Evolutionary conservation across 2,329 filamentous ascomycete genomes (phyloP).

Genomic region (Penicillium sp.): DNA sequence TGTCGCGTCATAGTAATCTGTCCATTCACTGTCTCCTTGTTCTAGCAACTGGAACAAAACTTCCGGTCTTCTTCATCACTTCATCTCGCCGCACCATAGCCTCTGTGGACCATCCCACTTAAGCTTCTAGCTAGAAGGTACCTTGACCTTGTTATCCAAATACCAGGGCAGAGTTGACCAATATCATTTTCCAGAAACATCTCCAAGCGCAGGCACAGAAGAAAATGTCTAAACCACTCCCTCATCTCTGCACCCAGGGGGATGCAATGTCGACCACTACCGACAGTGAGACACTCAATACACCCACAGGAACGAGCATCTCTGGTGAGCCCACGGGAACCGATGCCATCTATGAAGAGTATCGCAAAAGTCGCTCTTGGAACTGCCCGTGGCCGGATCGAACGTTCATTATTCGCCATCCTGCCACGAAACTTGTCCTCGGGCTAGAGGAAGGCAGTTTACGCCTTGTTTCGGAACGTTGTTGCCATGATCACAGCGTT

Average conservation of each 20-base stretch:
- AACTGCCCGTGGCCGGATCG: neutral
- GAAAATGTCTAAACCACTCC: neutral
- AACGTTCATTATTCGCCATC: neutral
- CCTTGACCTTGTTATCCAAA: no score
- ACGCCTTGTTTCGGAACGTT: neutral
- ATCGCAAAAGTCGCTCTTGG: neutral
- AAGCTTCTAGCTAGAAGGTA: no score
- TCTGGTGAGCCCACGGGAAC: neutral
- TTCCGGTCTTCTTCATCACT: no score
- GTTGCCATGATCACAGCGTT: neutral
- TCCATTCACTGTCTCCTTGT: no score
- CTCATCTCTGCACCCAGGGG: neutral
- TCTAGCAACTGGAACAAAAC: no score
- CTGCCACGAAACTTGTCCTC: neutral
- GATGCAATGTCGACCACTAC: neutral
- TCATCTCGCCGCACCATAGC: no score
- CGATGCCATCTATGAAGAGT: no score
- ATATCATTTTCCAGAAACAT: no score
- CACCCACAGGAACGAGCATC: neutral
- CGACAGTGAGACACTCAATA: neutral
- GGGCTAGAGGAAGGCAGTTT: neutral
- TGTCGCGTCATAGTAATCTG: no score
- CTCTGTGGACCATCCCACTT: no score
- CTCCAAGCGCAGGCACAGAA: neutral
- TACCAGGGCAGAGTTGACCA: no score